Evolutionary conservation across 1,284 basidiomycete species (phyloP).

Genomic region (Bondarzewia mesenterica): DNA sequence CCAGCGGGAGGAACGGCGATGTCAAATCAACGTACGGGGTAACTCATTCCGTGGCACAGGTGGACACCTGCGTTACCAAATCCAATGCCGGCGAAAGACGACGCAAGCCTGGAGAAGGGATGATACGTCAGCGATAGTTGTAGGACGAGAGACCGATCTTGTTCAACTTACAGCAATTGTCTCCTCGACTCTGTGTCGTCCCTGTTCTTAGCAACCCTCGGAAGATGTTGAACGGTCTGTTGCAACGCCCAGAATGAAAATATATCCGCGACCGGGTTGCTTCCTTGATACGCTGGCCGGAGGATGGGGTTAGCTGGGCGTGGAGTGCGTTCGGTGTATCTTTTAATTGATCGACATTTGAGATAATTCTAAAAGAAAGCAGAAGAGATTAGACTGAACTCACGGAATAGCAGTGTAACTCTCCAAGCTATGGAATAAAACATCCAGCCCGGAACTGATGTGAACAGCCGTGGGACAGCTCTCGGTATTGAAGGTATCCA

Average conservation of each 20-base stretch:
- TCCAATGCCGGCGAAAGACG: conserved; percentile 92
- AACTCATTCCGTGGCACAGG: conserved; percentile 83
- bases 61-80: conserved; percentile 96
- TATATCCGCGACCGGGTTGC: conserved; percentile 93
- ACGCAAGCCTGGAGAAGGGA: conserved; percentile 51
- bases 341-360: conserved; percentile 19
- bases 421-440: conserved; percentile 91
- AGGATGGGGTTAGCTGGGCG: conserved; percentile 86
- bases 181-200: conserved; percentile 78
- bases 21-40: conserved; percentile 47
- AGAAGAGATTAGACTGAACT: conserved; percentile 19
- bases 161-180: conserved; percentile 78
- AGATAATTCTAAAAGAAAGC: conserved; percentile 6
- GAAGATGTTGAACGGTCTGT: conserved; percentile 87
- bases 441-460: conserved; percentile 88
- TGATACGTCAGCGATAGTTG: neutral
- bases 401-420: conserved; percentile 88
- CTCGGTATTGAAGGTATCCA: conserved; percentile 67
- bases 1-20: conserved; percentile 3
- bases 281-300: conserved; percentile 91
- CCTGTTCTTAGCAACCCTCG: conserved; percentile 76
- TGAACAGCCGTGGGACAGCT: conserved; percentile 73
- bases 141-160: conserved; percentile 14
- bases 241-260: conserved; percentile 94
- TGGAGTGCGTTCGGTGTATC: conserved; percentile 83